Percentiles rank a stretch among this genome's conserved stretches.
Conservation (phyloP, 345 rosid genomes). For the Pistacia vera region DNA sequence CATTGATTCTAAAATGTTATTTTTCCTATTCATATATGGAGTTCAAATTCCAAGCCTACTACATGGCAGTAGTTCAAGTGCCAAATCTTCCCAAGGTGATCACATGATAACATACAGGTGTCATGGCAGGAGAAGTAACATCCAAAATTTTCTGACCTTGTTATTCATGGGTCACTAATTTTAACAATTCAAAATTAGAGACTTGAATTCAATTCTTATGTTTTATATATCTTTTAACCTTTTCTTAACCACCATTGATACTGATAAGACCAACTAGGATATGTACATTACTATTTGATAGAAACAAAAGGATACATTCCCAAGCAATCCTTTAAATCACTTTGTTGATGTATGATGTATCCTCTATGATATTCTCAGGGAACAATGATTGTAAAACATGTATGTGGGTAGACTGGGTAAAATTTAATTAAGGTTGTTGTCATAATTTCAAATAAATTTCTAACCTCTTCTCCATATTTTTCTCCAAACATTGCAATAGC, state of each 20-base stretch:
- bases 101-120: not conserved
- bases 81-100: not conserved
- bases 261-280: too few species aligned
- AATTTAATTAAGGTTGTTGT: slow-evolving; percentile 1
- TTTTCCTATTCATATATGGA: not conserved
- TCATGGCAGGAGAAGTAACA: not conserved
- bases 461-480: slow-evolving; percentile 90
- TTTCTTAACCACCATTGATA: too few species aligned
- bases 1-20: not conserved
- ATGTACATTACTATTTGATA: too few species aligned
- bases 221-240: too few species aligned
- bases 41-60: not conserved
- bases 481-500: slow-evolving; percentile 99
- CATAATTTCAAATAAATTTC: slow-evolving; percentile 15
- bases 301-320: too few species aligned
- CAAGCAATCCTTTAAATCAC: too few species aligned
- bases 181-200: not conserved
- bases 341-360: too few species aligned
- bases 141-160: not conserved
- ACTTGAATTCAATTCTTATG: not conserved
- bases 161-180: not conserved
- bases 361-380: not conserved
- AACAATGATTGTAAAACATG: not conserved
- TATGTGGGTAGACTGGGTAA: not conserved
- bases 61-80: not conserved